Evolutionary conservation across 148 eudicot species (phyloP).

Genomic region (Diospyros kaki): DNA sequence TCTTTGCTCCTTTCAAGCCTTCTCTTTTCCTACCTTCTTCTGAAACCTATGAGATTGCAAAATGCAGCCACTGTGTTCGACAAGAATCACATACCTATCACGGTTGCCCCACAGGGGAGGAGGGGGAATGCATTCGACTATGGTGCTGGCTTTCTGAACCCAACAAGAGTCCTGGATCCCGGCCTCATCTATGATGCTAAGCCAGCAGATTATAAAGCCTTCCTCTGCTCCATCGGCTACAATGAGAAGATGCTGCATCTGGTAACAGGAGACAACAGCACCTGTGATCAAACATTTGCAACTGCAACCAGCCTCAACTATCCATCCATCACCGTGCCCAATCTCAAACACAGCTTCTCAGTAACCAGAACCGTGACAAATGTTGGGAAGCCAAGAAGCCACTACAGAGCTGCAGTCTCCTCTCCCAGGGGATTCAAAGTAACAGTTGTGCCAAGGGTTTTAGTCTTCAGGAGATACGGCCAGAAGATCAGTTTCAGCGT

Average conservation of each 20-base stretch:
- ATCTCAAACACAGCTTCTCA: slow-evolving; percentile 25
- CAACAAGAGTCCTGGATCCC: slow-evolving; percentile 36
- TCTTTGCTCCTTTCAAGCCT: not conserved
- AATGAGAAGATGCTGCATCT: slow-evolving; percentile 26
- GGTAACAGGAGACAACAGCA: slow-evolving; percentile 47
- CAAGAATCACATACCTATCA: slow-evolving; percentile 36
- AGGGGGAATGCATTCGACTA: slow-evolving; percentile 40
- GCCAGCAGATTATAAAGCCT: slow-evolving; percentile 40
- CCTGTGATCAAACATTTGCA: slow-evolving; percentile 28
- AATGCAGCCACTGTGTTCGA: slow-evolving; percentile 37
- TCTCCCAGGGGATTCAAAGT: slow-evolving; percentile 41
- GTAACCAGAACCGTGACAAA: slow-evolving; percentile 43
- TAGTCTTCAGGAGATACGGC: slow-evolving; percentile 30
- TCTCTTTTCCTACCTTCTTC: not conserved
- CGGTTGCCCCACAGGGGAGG: slow-evolving; percentile 38
- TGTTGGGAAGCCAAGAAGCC: slow-evolving; percentile 30
- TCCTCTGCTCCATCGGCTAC: slow-evolving; percentile 50
- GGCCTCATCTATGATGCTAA: slow-evolving; percentile 46
- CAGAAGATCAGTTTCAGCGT: slow-evolving; percentile 36
- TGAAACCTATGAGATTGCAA: not conserved
- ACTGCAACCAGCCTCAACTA: slow-evolving; percentile 34
- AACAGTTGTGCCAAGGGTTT: slow-evolving; percentile 33
- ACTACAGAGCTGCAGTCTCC: slow-evolving; percentile 33
- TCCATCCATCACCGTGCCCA: slow-evolving; percentile 48
- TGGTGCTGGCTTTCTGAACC: slow-evolving; percentile 47